A percentile compares a stretch with the other conserved stretches of the same genome.
Evolutionary conservation across 225 moss, liverwort and hornwort genomes (phyloP).

Genomic region (Marchantia polymorpha): DNA sequence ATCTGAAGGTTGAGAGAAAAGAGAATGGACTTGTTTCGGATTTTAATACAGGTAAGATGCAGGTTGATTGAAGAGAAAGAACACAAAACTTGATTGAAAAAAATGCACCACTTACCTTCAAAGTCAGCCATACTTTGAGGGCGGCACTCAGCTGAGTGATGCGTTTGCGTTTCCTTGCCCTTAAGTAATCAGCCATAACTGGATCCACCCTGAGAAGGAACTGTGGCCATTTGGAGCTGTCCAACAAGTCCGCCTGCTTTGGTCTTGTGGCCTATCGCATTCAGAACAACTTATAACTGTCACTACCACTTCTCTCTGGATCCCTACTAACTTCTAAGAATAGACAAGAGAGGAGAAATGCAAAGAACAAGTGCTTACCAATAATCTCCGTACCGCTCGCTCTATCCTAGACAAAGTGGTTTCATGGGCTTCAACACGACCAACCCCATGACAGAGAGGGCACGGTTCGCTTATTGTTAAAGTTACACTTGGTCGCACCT

Average conservation of each 20-base stretch:
- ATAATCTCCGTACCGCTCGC: constrained; percentile 64
- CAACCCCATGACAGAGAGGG: constrained; percentile 66
- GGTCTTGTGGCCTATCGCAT: constrained; percentile 47
- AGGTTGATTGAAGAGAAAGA: background rate
- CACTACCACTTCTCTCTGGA: background rate
- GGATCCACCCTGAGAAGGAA: constrained; percentile 49
- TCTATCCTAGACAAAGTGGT: constrained; percentile 87
- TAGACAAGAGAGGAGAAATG: constrained; percentile 1
- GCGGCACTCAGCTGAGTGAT: constrained; percentile 51
- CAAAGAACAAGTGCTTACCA: constrained; percentile 30
- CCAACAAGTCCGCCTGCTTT: constrained; percentile 32
- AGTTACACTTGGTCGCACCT: constrained; percentile 87
- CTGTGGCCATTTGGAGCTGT: constrained; percentile 79
- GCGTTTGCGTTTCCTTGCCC: constrained; percentile 48
- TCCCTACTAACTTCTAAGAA: background rate
- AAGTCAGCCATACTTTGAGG: constrained; percentile 53
- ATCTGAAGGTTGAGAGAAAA: too few relatives aligned
- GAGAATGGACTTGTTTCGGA: too few relatives aligned
- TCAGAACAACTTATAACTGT: background rate
- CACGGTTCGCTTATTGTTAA: constrained; percentile 79
- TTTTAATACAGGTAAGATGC: too few relatives aligned
- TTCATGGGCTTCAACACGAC: constrained; percentile 81
- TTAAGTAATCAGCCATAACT: constrained; percentile 52
- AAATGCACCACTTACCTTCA: constrained; percentile 31
- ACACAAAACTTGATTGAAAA: background rate